Evolutionary conservation across 352 stramenopile genomes (phyloP).

Genomic region (Phytophthora capsici): DNA sequence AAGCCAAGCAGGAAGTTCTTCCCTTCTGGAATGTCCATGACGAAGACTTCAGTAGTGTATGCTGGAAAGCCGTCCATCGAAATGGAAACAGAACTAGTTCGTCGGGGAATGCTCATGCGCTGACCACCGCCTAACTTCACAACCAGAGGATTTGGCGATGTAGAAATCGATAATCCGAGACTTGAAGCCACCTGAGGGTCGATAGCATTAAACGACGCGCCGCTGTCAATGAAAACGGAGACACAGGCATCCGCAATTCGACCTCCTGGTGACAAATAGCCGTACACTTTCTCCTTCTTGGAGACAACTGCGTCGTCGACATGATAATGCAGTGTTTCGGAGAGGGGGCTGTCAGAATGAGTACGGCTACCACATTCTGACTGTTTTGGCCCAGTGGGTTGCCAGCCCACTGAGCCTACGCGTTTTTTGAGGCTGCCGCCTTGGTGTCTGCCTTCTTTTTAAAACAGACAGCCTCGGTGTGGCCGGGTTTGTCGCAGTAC

Average conservation of each 20-base stretch:
- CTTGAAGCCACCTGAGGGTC: background rate
- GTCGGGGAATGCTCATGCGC: conserved; percentile 6
- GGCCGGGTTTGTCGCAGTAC: background rate
- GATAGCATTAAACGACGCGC: conserved; percentile 7
- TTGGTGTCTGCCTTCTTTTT: conserved; percentile 7
- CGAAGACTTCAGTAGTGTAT: background rate
- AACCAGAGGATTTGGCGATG: background rate
- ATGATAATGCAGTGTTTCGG: conserved; percentile 1
- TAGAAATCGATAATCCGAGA: background rate
- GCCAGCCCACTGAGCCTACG: conserved; percentile 12
- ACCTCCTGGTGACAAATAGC: conserved; percentile 1
- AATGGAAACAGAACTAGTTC: background rate
- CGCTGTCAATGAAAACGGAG: conserved; percentile 11
- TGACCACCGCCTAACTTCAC: background rate
- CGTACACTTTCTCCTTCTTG: conserved; percentile 6
- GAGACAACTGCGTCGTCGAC: background rate
- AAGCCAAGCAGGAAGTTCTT: background rate
- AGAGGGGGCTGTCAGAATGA: conserved; percentile 5
- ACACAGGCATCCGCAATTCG: background rate
- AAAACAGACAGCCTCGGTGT: conserved; percentile 1
- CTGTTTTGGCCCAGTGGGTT: conserved; percentile 9
- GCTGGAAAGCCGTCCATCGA: background rate
- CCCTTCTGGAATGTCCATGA: background rate
- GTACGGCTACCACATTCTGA: background rate
- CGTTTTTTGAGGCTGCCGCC: background rate